Percentiles rank a stretch among this genome's conserved stretches.
phyloP scores from a whole-genome alignment of 345 rosid species.

The Gossypium mustelinum region DNA sequence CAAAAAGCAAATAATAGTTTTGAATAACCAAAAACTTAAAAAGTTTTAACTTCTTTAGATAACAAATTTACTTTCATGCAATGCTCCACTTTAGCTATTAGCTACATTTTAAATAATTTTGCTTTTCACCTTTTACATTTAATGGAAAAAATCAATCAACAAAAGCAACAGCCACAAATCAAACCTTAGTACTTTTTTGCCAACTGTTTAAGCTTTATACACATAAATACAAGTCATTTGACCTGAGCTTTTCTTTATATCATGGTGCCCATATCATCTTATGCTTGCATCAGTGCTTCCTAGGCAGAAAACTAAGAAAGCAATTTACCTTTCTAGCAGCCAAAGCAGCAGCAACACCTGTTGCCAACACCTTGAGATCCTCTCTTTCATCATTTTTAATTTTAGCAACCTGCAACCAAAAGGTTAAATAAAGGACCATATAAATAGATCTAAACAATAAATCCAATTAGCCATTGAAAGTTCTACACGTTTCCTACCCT shows the following conservation, averaged over 20 bases:
- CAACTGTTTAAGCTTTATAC: constrained; percentile 1
- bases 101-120: neutral
- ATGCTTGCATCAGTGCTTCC: neutral
- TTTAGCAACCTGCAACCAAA: constrained; percentile 62
- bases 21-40: neutral
- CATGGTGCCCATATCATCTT: neutral
- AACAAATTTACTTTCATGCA: neutral
- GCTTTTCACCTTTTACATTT: neutral
- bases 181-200: neutral
- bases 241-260: neutral
- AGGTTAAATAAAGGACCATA: constrained; percentile 14
- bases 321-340: constrained; percentile 87
- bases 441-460: constrained; percentile 19
- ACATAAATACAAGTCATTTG: neutral
- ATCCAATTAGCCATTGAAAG: constrained; percentile 8
- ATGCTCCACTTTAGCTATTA: neutral
- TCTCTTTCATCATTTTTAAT: constrained; percentile 93
- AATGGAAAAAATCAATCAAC: neutral
- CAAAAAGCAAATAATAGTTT: neutral
- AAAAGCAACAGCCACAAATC: neutral
- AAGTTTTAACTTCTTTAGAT: neutral
- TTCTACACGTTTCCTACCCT: constrained; percentile 50
- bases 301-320: constrained; percentile 2
- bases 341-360: constrained; percentile 97
- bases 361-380: constrained; percentile 98